These are phyloP conservation scores for Lecanicillium sp. DNA, from an alignment of 2,329 filamentous ascomycete genomes.

Conservation along the genomic window DNA sequence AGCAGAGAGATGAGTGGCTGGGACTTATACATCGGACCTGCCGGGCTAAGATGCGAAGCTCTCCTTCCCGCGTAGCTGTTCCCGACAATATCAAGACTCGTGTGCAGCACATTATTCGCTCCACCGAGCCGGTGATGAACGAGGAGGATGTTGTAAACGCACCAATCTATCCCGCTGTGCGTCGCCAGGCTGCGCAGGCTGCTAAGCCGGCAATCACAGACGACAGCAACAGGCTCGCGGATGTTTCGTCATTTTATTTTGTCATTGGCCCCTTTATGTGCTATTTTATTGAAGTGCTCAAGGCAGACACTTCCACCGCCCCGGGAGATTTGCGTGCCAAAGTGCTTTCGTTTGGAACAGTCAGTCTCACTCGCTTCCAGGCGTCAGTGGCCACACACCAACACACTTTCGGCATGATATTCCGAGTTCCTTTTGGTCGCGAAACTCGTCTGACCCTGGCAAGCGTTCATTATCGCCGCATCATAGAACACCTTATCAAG, in stretches of 20 bases:
- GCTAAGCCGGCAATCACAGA: constrained; percentile 32
- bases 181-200: constrained; percentile 32
- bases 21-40: constrained; percentile 35
- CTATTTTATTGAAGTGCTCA: constrained; percentile 42
- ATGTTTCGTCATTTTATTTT: constrained; percentile 45
- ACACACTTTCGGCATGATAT: constrained; percentile 47
- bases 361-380: constrained; percentile 42
- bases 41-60: constrained; percentile 27
- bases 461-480: constrained; percentile 44
- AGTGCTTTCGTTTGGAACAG: constrained; percentile 42
- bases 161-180: constrained; percentile 44
- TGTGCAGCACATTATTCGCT: constrained; percentile 37
- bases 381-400: constrained; percentile 43
- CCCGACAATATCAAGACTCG: constrained; percentile 37
- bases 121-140: constrained; percentile 27
- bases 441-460: constrained; percentile 41
- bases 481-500: constrained; percentile 45
- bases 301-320: constrained; percentile 30
- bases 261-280: constrained; percentile 45
- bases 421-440: constrained; percentile 36
- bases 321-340: constrained; percentile 40
- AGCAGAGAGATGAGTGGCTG: constrained; percentile 42
- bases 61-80: constrained; percentile 27
- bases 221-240: constrained; percentile 36
- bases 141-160: constrained; percentile 19